phyloP scores from a whole-genome alignment of 352 stramenopile species.

The Globisporangium camurandrum region DNA sequence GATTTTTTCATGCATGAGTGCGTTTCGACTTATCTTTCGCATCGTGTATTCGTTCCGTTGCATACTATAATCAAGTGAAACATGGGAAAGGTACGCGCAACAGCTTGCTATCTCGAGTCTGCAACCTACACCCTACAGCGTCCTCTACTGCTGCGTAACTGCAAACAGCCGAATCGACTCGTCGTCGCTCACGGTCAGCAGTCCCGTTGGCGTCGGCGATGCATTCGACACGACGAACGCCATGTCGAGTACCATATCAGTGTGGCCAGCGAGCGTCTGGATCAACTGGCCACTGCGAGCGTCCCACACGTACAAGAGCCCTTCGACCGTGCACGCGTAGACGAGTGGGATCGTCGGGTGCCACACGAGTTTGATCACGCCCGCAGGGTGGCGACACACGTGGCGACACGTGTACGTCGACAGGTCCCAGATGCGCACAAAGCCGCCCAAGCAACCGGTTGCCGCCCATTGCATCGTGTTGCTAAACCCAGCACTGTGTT shows the following conservation, averaged over 20 bases:
- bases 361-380: slow-evolving; percentile 90
- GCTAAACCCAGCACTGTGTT: slow-evolving; percentile 88
- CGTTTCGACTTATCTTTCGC: no score
- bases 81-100: no score
- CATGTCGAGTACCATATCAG: slow-evolving; percentile 91
- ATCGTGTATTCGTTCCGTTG: neutral
- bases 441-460: slow-evolving; percentile 92
- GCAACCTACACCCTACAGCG: neutral
- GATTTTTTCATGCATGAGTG: slow-evolving; percentile 11
- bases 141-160: slow-evolving; percentile 14
- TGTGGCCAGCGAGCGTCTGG: slow-evolving; percentile 76
- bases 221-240: slow-evolving; percentile 49
- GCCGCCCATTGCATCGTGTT: slow-evolving; percentile 92
- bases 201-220: slow-evolving; percentile 27
- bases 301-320: slow-evolving; percentile 89
- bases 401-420: slow-evolving; percentile 83
- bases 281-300: slow-evolving; percentile 77
- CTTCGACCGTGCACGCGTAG: slow-evolving; percentile 86
- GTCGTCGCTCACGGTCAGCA: slow-evolving; percentile 81
- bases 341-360: slow-evolving; percentile 76
- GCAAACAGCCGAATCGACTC: slow-evolving; percentile 74
- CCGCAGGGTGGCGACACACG: slow-evolving; percentile 78
- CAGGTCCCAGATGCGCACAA: slow-evolving; percentile 96
- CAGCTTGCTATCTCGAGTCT: no score
- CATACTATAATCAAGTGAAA: neutral